phyloP scores from a whole-genome alignment of 1,284 basidiomycete genomes.

The Pseudozyma pruni region DNA sequence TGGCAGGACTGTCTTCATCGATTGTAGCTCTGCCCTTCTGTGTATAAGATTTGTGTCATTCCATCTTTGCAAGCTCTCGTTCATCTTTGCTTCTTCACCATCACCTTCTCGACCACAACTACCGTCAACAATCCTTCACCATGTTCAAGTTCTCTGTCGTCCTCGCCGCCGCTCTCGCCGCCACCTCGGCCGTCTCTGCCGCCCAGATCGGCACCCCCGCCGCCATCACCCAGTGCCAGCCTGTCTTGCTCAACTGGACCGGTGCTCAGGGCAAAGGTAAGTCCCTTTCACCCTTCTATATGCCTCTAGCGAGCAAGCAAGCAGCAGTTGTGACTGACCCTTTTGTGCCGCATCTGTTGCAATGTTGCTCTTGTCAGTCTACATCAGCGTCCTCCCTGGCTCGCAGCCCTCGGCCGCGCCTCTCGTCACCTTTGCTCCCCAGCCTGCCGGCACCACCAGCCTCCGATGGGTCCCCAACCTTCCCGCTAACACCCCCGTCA shows the following conservation, averaged over 20 bases:
- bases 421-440: conserved; percentile 31
- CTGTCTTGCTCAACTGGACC: conserved; percentile 43
- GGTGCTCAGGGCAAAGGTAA: conserved; percentile 39
- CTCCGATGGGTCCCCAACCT: conserved; percentile 41
- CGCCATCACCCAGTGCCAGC: conserved; percentile 52
- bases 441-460: conserved; percentile 20
- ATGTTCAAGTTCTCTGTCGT: conserved; percentile 39
- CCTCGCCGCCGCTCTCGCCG: conserved; percentile 30
- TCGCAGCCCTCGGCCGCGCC: conserved; percentile 36
- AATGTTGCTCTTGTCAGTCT: conserved; percentile 10
- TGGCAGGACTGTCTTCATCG: too few relatives aligned
- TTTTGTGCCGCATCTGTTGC: background rate
- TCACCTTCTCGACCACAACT: conserved; percentile 8
- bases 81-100: conserved; percentile 13
- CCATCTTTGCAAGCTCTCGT: too few relatives aligned
- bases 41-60: conserved; percentile 3
- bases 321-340: conserved; percentile 6
- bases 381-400: conserved; percentile 32
- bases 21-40: background rate
- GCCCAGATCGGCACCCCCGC: conserved; percentile 50
- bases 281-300: background rate
- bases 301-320: background rate
- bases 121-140: conserved; percentile 4
- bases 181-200: conserved; percentile 21
- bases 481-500: conserved; percentile 25